Conservation (phyloP, 208 protist genomes). For the Wallacemonas sp. region DNA sequence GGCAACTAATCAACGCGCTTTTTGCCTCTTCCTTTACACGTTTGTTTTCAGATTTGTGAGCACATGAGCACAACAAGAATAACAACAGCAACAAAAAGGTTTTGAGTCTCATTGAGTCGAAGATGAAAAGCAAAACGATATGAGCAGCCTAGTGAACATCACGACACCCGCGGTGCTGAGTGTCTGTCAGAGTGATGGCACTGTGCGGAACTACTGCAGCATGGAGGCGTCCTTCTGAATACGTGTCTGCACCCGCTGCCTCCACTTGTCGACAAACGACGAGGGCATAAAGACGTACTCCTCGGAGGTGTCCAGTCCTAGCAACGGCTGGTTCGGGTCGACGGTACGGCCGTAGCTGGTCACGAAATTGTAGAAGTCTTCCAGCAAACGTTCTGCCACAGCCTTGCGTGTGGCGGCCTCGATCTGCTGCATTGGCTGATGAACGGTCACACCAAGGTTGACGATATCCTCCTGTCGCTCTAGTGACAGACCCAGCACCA, state of each 20-base stretch:
- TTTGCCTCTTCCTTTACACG: too few species aligned
- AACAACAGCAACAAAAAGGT: too few species aligned
- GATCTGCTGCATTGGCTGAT: slow-evolving; percentile 39
- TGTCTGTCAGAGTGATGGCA: too few species aligned
- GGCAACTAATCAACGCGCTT: too few species aligned
- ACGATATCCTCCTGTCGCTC: slow-evolving; percentile 47
- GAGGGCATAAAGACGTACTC: slow-evolving; percentile 70
- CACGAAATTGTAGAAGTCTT: slow-evolving; percentile 76
- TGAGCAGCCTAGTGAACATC: neutral
- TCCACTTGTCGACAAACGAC: slow-evolving; percentile 75
- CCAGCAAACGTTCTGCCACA: slow-evolving; percentile 64
- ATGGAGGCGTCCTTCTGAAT: slow-evolving; percentile 54
- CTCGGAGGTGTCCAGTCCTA: slow-evolving; percentile 12
- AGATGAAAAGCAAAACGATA: neutral
- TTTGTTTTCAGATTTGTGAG: too few species aligned
- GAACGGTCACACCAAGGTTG: slow-evolving; percentile 47
- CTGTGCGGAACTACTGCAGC: neutral
- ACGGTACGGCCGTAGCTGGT: slow-evolving; percentile 51
- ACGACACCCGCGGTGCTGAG: too few species aligned
- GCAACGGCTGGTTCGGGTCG: slow-evolving; percentile 4
- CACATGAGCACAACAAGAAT: too few species aligned
- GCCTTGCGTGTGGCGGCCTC: slow-evolving; percentile 52
- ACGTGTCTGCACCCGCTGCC: slow-evolving; percentile 32
- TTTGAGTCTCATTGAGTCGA: too few species aligned
- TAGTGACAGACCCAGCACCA: slow-evolving; percentile 63